phyloP scores from a whole-genome alignment of 306 rosid species.

The Inga laurina region DNA sequence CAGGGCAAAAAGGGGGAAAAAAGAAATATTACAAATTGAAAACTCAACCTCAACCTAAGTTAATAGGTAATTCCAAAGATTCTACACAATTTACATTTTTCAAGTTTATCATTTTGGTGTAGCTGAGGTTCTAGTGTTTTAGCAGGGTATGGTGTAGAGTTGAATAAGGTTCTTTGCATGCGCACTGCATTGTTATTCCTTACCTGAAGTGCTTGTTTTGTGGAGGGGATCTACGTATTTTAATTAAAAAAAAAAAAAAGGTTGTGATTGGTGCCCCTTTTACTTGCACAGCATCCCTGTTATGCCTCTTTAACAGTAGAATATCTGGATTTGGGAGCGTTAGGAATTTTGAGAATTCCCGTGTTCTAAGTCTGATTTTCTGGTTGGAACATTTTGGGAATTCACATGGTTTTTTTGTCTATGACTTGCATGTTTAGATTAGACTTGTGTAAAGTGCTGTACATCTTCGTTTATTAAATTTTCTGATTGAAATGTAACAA shows the following conservation, averaged over 20 bases:
- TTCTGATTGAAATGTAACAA: not conserved
- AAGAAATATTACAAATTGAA: not conserved
- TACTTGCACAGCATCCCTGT: not conserved
- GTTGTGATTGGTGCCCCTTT: not conserved
- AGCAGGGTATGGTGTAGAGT: not conserved
- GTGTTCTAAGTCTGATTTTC: not conserved
- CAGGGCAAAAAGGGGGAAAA: not conserved
- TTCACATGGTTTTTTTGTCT: not conserved
- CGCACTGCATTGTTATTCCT: too few relatives aligned
- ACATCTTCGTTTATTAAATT: not conserved
- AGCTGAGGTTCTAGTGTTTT: not conserved
- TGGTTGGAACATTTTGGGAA: slow-evolving; percentile 21
- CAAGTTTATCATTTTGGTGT: not conserved
- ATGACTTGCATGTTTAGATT: not conserved
- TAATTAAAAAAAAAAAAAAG: not conserved
- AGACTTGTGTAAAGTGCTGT: not conserved
- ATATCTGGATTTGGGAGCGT: not conserved
- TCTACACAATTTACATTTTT: not conserved
- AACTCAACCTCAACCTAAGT: too few relatives aligned
- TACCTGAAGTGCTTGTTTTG: not conserved
- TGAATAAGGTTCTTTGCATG: not conserved
- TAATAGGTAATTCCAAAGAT: too few relatives aligned
- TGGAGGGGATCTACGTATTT: not conserved
- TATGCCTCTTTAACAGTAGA: not conserved
- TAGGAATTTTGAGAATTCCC: not conserved